Percentiles rank a stretch among this genome's conserved stretches.
Evolutionary conservation across 805 yeast genomes (phyloP).

Genomic region (Millerozyma miso): DNA sequence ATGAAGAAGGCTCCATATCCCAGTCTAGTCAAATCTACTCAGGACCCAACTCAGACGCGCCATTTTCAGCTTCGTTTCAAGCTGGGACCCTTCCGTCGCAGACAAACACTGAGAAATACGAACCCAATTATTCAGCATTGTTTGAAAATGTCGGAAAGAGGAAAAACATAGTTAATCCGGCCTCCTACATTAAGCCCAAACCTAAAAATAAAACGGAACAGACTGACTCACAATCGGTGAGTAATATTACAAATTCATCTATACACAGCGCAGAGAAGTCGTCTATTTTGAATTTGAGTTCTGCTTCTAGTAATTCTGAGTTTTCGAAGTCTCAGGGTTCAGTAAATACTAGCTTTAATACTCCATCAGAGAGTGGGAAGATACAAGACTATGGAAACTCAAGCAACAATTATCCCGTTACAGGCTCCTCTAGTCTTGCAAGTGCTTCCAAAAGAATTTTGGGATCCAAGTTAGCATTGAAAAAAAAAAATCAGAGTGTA

Average conservation of each 20-base stretch:
- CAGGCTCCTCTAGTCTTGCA: slow-evolving; percentile 18
- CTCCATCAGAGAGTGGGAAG: background rate
- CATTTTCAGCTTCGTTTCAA: background rate
- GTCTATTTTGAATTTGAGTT: slow-evolving; percentile 8
- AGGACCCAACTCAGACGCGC: background rate
- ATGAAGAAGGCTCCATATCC: background rate
- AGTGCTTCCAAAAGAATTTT: slow-evolving; percentile 36
- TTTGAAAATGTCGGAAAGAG: slow-evolving; percentile 42
- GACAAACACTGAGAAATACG: slow-evolving; percentile 6
- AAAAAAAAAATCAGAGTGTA: slow-evolving; percentile 18
- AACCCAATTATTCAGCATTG: slow-evolving; percentile 42
- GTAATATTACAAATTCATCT: slow-evolving; percentile 5
- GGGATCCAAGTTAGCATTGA: slow-evolving; percentile 34
- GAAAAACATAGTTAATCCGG: slow-evolving; percentile 22
- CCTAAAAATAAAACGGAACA: slow-evolving; percentile 18
- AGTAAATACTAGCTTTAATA: background rate
- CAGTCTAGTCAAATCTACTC: background rate
- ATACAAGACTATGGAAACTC: background rate
- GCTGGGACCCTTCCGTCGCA: background rate
- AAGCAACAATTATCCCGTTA: background rate
- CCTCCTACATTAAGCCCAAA: slow-evolving; percentile 21
- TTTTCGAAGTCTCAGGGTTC: slow-evolving; percentile 5
- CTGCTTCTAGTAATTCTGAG: slow-evolving; percentile 1
- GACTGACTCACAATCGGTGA: slow-evolving; percentile 4
- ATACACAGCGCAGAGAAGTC: slow-evolving; percentile 13